These are phyloP conservation scores for Vitis rupestris DNA, from an alignment of 164 flowering plant genomes.

Conservation along the genomic window DNA sequence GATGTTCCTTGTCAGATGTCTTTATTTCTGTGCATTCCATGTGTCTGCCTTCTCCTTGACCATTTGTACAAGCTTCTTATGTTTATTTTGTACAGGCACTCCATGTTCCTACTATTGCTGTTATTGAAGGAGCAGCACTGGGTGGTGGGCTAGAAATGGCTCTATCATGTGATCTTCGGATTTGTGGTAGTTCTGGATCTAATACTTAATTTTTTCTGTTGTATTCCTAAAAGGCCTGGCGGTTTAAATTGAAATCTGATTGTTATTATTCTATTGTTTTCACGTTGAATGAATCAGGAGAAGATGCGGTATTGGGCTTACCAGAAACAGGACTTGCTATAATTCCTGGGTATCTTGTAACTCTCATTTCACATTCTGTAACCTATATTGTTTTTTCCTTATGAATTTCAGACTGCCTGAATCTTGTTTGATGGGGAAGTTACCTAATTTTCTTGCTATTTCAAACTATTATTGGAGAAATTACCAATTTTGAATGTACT, in stretches of 20 bases:
- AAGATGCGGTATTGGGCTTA: constrained; percentile 72
- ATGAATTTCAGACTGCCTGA: neutral
- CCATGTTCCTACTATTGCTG: constrained; percentile 82
- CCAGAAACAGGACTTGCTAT: constrained; percentile 98
- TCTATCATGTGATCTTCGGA: constrained; percentile 88
- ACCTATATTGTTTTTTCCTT: neutral
- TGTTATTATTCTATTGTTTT: neutral
- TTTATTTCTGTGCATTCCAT: neutral
- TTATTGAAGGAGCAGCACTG: constrained; percentile 91
- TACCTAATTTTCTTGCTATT: too few relatives aligned
- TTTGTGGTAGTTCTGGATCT: constrained; percentile 63
- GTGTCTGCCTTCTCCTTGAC: neutral
- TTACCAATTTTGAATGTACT: neutral
- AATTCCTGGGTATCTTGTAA: constrained; percentile 80
- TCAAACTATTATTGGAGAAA: too few relatives aligned
- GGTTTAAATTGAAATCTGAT: neutral
- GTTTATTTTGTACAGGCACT: constrained; percentile 47
- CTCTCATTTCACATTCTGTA: neutral
- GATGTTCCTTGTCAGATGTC: neutral
- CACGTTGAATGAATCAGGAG: constrained; percentile 50
- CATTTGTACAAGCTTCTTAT: neutral
- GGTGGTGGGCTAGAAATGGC: constrained; percentile 98
- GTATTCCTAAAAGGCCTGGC: constrained; percentile 5
- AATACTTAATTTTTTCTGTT: neutral
- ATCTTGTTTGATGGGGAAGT: neutral